Evolutionary conservation across 1,284 basidiomycete species (phyloP).

Genomic region (Sporisorium sorghi): DNA sequence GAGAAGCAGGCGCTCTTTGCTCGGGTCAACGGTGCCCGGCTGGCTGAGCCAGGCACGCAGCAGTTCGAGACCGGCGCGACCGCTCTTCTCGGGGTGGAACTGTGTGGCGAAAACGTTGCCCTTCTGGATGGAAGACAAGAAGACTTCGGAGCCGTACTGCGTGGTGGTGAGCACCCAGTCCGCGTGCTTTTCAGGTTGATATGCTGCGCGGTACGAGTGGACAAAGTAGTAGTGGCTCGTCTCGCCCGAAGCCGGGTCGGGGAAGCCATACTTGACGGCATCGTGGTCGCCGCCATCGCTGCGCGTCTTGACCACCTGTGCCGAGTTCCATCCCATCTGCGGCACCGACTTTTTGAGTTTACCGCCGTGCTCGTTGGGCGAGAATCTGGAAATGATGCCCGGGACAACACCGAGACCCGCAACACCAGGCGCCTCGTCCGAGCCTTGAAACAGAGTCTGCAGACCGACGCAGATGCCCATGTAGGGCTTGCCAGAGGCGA

Average conservation of each 20-base stretch:
- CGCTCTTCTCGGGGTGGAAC: constrained; percentile 99
- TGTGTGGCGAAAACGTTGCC: constrained; percentile 93
- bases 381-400: constrained; percentile 57
- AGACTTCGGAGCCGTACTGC: constrained; percentile 93
- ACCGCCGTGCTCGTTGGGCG: constrained; percentile 54
- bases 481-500: constrained; percentile 89
- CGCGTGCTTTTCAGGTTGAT: constrained; percentile 70
- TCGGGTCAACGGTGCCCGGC: constrained; percentile 52
- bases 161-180: constrained; percentile 87
- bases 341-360: constrained; percentile 81
- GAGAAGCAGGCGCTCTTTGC: constrained; percentile 49
- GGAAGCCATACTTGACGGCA: constrained; percentile 52
- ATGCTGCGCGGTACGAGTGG: constrained; percentile 88
- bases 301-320: constrained; percentile 69
- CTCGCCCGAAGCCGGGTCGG: constrained; percentile 66
- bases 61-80: constrained; percentile 85
- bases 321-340: constrained; percentile 91
- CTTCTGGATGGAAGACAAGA: constrained; percentile 84
- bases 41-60: constrained; percentile 84
- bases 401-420: constrained; percentile 65
- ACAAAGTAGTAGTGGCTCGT: constrained; percentile 89
- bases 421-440: constrained; percentile 71
- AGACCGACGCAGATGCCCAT: constrained; percentile 86
- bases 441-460: constrained; percentile 81
- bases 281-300: constrained; percentile 36